Evolutionary conservation across 352 stramenopile genomes (phyloP).

Genomic region (Phytophthora pistaciae): DNA sequence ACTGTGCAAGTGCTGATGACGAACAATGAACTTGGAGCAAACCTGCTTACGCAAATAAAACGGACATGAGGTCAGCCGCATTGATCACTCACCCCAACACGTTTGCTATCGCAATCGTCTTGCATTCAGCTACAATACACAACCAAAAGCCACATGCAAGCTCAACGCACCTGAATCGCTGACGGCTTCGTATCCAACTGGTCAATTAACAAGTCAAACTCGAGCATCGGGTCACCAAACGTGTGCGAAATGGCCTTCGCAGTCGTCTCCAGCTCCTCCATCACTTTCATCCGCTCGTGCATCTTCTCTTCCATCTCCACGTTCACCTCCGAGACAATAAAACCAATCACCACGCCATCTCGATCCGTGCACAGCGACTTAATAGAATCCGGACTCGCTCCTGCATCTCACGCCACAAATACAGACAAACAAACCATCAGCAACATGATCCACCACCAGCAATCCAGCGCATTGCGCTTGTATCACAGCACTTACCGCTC

Average conservation of each 20-base stretch:
- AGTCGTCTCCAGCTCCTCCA: constrained; percentile 80
- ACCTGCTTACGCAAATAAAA: constrained; percentile 44
- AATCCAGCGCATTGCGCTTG: neutral
- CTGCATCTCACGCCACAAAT: constrained; percentile 37
- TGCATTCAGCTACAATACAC: neutral
- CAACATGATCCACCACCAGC: neutral
- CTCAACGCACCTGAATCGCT: constrained; percentile 75
- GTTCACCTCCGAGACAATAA: constrained; percentile 91
- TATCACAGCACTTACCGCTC: constrained; percentile 53
- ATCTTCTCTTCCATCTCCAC: constrained; percentile 86
- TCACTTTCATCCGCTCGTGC: constrained; percentile 77
- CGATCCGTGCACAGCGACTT: constrained; percentile 88
- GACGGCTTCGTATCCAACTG: constrained; percentile 88
- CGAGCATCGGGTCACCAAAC: constrained; percentile 86
- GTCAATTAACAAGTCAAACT: constrained; percentile 88
- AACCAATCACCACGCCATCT: constrained; percentile 87
- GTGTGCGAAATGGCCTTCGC: constrained; percentile 82
- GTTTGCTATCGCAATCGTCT: constrained; percentile 19
- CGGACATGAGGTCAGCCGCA: constrained; percentile 1
- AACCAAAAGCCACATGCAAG: neutral
- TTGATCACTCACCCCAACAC: constrained; percentile 1
- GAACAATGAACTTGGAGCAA: constrained; percentile 87
- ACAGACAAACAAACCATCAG: neutral
- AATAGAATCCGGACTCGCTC: constrained; percentile 80
- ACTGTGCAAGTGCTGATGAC: constrained; percentile 77